Conservation (phyloP, 306 rosid species). For the Quercus parvula region DNA sequence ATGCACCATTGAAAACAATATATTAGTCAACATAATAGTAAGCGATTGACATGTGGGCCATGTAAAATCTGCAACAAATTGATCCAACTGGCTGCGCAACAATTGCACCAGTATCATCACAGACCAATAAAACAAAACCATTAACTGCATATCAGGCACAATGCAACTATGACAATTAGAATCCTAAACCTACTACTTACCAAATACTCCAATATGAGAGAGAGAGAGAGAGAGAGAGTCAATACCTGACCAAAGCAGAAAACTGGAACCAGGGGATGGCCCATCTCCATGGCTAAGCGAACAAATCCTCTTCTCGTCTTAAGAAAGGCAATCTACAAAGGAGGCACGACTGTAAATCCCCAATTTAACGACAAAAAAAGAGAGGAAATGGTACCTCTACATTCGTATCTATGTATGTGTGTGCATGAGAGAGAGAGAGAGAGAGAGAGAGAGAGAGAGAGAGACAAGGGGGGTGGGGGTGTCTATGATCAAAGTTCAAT, state of each 20-base stretch:
- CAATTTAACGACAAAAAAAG: background rate
- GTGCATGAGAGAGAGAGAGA: background rate
- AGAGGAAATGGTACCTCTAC: background rate
- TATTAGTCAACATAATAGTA: background rate
- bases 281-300: conserved; percentile 79
- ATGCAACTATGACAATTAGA: background rate
- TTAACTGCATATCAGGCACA: background rate
- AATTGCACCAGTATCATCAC: background rate
- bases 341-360: background rate
- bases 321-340: conserved; percentile 61
- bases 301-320: conserved; percentile 84
- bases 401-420: background rate
- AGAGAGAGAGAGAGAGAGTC: background rate
- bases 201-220: background rate
- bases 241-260: conserved; percentile 95
- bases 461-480: background rate
- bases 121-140: background rate
- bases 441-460: background rate
- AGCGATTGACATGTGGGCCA: conserved; percentile 4
- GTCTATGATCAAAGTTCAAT: background rate
- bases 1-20: background rate
- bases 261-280: conserved; percentile 84
- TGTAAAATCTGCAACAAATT: conserved; percentile 16
- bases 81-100: background rate
- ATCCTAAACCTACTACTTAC: background rate